These are phyloP conservation scores for Pseudofabraea citricarpa DNA, from an alignment of 2,329 filamentous ascomycete species.

Conservation along the genomic window DNA sequence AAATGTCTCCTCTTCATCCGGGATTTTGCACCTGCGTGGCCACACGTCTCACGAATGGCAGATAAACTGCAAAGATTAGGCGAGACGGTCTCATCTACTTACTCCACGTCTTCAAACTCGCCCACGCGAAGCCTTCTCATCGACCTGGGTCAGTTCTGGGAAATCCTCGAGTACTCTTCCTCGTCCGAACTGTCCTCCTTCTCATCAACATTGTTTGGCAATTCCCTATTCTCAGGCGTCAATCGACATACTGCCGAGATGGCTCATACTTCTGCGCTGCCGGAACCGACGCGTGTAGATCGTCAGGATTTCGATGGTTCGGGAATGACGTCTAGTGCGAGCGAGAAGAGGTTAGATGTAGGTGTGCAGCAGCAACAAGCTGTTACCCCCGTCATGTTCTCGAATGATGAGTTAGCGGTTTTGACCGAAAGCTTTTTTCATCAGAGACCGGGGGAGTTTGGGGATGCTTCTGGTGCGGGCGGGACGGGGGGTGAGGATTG, in stretches of 20 bases:
- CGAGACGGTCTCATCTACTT: slow-evolving; percentile 38
- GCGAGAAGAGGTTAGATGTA: slow-evolving; percentile 12
- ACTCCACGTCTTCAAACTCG: slow-evolving; percentile 26
- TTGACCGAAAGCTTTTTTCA: slow-evolving; percentile 43
- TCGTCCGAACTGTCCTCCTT: slow-evolving; percentile 31
- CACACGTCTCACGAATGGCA: slow-evolving; percentile 39
- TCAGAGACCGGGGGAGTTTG: slow-evolving; percentile 25
- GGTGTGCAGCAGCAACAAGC: slow-evolving; percentile 11
- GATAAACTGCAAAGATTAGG: slow-evolving; percentile 36
- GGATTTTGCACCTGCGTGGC: slow-evolving; percentile 37
- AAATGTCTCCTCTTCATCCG: slow-evolving; percentile 39
- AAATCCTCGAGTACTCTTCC: slow-evolving; percentile 41
- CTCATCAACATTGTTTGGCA: slow-evolving; percentile 34
- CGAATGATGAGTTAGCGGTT: slow-evolving; percentile 39
- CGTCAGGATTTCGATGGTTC: slow-evolving; percentile 18
- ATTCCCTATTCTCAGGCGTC: slow-evolving; percentile 30
- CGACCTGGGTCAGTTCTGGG: slow-evolving; percentile 42
- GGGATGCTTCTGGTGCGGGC: slow-evolving; percentile 8
- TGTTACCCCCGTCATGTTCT: slow-evolving; percentile 16
- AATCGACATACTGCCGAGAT: slow-evolving; percentile 30
- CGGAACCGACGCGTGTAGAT: slow-evolving; percentile 36
- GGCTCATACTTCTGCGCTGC: slow-evolving; percentile 36
- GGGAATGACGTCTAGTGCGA: slow-evolving; percentile 6
- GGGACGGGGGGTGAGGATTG: slow-evolving; percentile 18
- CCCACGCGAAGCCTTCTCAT: slow-evolving; percentile 33